Base-by-base conservation (phyloP, 768 basidiomycete species). In the Leccinum fibrillosum region DNA sequence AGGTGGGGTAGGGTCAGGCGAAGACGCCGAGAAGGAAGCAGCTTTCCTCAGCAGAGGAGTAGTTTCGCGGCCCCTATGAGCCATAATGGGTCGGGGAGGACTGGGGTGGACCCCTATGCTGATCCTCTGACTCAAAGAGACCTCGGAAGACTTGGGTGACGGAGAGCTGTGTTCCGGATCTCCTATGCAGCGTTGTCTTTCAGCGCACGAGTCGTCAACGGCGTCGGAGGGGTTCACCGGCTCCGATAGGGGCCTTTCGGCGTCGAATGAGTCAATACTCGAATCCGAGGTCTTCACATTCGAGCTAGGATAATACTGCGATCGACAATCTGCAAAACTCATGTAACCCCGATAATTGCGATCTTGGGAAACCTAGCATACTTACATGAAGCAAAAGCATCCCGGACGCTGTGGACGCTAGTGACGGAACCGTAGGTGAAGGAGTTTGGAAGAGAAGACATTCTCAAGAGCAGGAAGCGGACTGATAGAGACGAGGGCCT, bases 221-320 rank as follows among this genome's bases (percentile, higher is more conserved):
- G 26, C 5, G 25, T 55, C 58, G 4, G 19, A 51, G 37, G 58
- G n/a, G 30, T 42, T 34, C 12, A 34, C 21, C 45, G 42, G 21
- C 17, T 59, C 60, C 5, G 60, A 62, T 13, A 55, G 56, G 34
- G 56, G 21, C 37, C 45, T 21, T 17, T 56, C 55, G 34, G 79
- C 76, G 49, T 81, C 77, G 30, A 74, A 69, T 8, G 73, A 75
- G 19, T 73, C 68, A 54, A 75, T 75, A 17, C 70, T 73, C 7
- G 73, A 66, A 56, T 82, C 80, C 6, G 78, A 74, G 4, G 81
- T 75, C n/a, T 79, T 80, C 25, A 86, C 79, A 32, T 79, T 78
- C 8, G 85, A 83, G 52, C 82, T 82, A 21, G 83, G 84, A 42
- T 89, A 79, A 65, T 82, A 86, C 66, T 89, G 88, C 8, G 86